Conservation (phyloP, 1,284 basidiomycete genomes). For the Irpex lacteus region DNA sequence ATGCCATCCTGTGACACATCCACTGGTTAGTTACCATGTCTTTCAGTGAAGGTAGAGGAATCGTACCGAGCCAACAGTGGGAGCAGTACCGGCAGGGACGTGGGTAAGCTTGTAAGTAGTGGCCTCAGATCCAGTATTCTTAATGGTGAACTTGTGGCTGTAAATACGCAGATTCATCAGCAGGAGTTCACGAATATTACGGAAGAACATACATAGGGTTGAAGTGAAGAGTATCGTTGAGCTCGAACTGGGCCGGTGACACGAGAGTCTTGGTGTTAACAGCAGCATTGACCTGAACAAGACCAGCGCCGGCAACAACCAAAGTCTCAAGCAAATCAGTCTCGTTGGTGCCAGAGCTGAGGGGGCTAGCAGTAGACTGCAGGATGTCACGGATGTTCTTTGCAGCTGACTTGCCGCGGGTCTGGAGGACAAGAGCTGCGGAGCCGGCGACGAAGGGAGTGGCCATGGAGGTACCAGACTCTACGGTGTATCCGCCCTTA, state of each 20-base stretch:
- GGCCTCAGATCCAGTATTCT: slow-evolving; percentile 38
- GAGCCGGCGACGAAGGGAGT: slow-evolving; percentile 61
- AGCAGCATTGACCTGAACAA: slow-evolving; percentile 63
- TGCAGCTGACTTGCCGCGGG: neutral
- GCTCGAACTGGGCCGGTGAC: slow-evolving; percentile 54
- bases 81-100: slow-evolving; percentile 51
- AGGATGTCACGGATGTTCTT: slow-evolving; percentile 45
- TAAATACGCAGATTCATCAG: slow-evolving; percentile 18
- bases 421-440: slow-evolving; percentile 55
- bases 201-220: slow-evolving; percentile 1
- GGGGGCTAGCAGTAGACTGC: slow-evolving; percentile 52
- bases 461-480: slow-evolving; percentile 44
- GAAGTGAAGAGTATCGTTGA: slow-evolving; percentile 72
- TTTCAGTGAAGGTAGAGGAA: neutral
- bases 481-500: slow-evolving; percentile 40
- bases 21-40: slow-evolving; percentile 27
- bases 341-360: slow-evolving; percentile 44
- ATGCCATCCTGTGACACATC: slow-evolving; percentile 20
- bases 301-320: slow-evolving; percentile 63
- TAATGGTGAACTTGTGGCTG: slow-evolving; percentile 48
- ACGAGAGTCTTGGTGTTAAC: slow-evolving; percentile 54
- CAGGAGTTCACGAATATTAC: slow-evolving; percentile 19
- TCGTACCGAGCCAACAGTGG: slow-evolving; percentile 37
- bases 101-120: slow-evolving; percentile 46
- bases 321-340: slow-evolving; percentile 55